These are phyloP conservation scores for Agaricus bisporus DNA, from an alignment of 768 basidiomycete genomes.

Conservation along the genomic window DNA sequence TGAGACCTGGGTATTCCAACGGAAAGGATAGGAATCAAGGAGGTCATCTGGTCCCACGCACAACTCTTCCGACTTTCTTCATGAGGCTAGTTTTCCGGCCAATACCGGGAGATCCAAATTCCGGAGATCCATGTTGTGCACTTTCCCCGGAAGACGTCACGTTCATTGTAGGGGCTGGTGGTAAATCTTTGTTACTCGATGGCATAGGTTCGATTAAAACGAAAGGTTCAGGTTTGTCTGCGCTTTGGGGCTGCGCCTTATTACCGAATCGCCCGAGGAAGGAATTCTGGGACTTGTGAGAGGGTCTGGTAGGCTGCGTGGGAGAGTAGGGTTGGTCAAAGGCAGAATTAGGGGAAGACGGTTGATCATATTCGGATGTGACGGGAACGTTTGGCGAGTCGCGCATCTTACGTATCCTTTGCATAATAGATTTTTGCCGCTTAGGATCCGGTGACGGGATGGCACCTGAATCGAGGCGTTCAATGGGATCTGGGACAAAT, in stretches of 20 bases:
- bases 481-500: constrained; percentile 52
- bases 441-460: constrained; percentile 52
- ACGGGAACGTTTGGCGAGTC: constrained; percentile 81
- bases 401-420: constrained; percentile 84
- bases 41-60: constrained; percentile 43
- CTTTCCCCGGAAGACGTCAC: constrained; percentile 48
- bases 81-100: constrained; percentile 74
- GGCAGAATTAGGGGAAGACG: constrained; percentile 42
- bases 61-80: constrained; percentile 73
- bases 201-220: constrained; percentile 55
- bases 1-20: neutral
- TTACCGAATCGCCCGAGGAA: constrained; percentile 69
- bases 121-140: constrained; percentile 26
- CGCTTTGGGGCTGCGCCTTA: constrained; percentile 18
- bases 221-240: constrained; percentile 48
- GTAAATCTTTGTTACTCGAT: constrained; percentile 42
- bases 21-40: neutral
- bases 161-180: constrained; percentile 35
- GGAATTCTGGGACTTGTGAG: constrained; percentile 68
- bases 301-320: constrained; percentile 39
- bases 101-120: constrained; percentile 26
- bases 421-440: constrained; percentile 79
- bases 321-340: constrained; percentile 23
- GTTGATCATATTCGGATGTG: constrained; percentile 35
- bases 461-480: constrained; percentile 31